Conservation (phyloP, 2,329 filamentous ascomycete species). For the Penicillium decumbens region DNA sequence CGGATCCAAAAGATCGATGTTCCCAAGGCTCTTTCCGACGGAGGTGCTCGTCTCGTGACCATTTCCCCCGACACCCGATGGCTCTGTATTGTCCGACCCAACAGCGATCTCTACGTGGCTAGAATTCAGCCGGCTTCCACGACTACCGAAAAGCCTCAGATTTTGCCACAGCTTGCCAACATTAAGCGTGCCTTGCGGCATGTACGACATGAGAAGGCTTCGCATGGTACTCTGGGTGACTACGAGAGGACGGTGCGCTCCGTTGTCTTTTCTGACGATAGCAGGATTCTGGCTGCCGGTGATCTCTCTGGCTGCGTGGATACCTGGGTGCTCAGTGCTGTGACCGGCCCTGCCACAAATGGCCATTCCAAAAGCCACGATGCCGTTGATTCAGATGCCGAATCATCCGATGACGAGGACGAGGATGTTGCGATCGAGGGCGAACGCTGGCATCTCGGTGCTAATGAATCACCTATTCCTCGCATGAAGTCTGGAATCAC, state of each 20-base stretch:
- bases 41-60: slow-evolving; percentile 63
- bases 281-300: slow-evolving; percentile 69
- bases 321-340: slow-evolving; percentile 68
- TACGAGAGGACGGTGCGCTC: slow-evolving; percentile 75
- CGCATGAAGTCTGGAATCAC: slow-evolving; percentile 62
- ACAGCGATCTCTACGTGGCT: slow-evolving; percentile 55
- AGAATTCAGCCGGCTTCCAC: slow-evolving; percentile 43
- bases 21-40: slow-evolving; percentile 52
- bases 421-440: slow-evolving; percentile 50
- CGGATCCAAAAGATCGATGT: slow-evolving; percentile 67
- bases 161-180: slow-evolving; percentile 43
- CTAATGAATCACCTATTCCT: slow-evolving; percentile 63
- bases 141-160: slow-evolving; percentile 40
- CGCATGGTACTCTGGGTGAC: slow-evolving; percentile 63
- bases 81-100: slow-evolving; percentile 53
- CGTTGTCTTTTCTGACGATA: slow-evolving; percentile 73
- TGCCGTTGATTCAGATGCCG: slow-evolving; percentile 46
- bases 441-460: slow-evolving; percentile 71
- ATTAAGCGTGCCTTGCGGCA: slow-evolving; percentile 37
- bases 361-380: slow-evolving; percentile 38
- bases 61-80: slow-evolving; percentile 47
- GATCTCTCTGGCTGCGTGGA: slow-evolving; percentile 84
- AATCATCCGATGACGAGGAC: slow-evolving; percentile 48
- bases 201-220: slow-evolving; percentile 41
- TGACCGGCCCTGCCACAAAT: slow-evolving; percentile 40